These are phyloP conservation scores for Cornus controversa DNA, from an alignment of 148 eudicot species.

Conservation along the genomic window DNA sequence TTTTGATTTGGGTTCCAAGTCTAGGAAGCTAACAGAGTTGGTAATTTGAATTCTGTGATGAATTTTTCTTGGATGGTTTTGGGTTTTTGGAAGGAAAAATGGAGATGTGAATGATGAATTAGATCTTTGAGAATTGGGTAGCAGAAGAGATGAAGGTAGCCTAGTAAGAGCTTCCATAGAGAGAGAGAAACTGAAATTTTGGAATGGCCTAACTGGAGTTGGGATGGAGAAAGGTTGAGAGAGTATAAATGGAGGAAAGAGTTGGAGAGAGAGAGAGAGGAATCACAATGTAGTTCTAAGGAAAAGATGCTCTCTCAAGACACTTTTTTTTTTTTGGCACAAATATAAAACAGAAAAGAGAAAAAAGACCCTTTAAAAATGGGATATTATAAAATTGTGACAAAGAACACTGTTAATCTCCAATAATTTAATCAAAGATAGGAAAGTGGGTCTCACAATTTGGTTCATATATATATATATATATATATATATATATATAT, in stretches of 20 bases:
- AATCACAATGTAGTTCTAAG: neutral
- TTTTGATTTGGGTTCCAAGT: conserved; percentile 33
- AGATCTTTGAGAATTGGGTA: conserved; percentile 14
- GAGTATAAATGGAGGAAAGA: neutral
- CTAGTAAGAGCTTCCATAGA: conserved; percentile 12
- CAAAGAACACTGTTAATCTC: too few relatives aligned
- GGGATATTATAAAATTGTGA: too few relatives aligned
- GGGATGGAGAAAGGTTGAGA: neutral
- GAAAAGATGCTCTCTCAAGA: neutral
- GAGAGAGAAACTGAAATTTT: neutral
- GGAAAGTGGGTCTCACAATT: too few relatives aligned
- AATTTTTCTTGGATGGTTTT: conserved; percentile 13
- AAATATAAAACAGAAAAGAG: neutral
- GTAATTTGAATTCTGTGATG: conserved; percentile 13
- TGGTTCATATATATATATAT: too few relatives aligned
- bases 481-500: too few relatives aligned
- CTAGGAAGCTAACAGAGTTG: conserved; percentile 42
- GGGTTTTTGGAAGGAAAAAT: neutral
- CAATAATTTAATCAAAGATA: too few relatives aligned
- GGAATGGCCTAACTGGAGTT: neutral
- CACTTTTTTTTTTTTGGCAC: neutral
- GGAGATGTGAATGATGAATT: conserved; percentile 15
- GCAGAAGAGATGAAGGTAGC: conserved; percentile 14
- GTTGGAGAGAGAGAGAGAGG: neutral
- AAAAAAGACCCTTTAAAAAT: too few relatives aligned